Percentiles rank a stretch among this genome's conserved stretches.
These are phyloP conservation scores for Evansstolkia leycettana DNA, from an alignment of 495 filamentous ascomycete genomes.

Conservation along the genomic window DNA sequence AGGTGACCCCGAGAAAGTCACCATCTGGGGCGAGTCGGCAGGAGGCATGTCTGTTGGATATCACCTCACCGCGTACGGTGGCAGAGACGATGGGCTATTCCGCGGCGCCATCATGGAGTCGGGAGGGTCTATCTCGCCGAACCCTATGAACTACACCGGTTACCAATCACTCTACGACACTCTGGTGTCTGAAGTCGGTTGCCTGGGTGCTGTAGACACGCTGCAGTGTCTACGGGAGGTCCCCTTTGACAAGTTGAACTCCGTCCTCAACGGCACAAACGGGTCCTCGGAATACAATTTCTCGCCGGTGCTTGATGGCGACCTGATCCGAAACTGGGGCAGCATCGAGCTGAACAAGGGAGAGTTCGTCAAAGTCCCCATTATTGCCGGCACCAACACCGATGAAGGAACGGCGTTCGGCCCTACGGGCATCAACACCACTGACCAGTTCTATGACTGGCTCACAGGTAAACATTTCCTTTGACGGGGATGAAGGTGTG, in stretches of 20 bases:
- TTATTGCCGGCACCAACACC: slow-evolving; percentile 33
- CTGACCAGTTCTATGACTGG: slow-evolving; percentile 31
- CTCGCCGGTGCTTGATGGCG: slow-evolving; percentile 36
- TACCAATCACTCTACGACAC: slow-evolving; percentile 29
- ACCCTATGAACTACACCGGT: slow-evolving; percentile 17
- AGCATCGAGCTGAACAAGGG: slow-evolving; percentile 19
- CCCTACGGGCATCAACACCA: slow-evolving; percentile 31
- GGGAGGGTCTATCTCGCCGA: slow-evolving; percentile 26
- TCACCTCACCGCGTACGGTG: slow-evolving; percentile 41
- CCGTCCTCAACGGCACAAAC: slow-evolving; percentile 21
- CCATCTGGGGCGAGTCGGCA: slow-evolving; percentile 56
- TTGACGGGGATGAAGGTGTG: background rate
- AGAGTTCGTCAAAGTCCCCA: slow-evolving; percentile 35
- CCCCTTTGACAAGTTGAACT: slow-evolving; percentile 29
- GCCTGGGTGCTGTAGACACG: slow-evolving; percentile 22
- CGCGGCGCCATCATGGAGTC: slow-evolving; percentile 36
- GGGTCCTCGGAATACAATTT: slow-evolving; percentile 22
- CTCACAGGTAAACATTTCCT: slow-evolving; percentile 30
- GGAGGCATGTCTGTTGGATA: slow-evolving; percentile 39
- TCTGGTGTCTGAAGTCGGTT: slow-evolving; percentile 23
- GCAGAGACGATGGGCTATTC: slow-evolving; percentile 32
- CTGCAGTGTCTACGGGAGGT: slow-evolving; percentile 37
- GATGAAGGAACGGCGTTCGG: slow-evolving; percentile 39
- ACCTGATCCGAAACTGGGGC: slow-evolving; percentile 31
- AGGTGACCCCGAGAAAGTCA: slow-evolving; percentile 46